phyloP scores from a whole-genome alignment of 2,329 filamentous ascomycete genomes.

The Aureobasidium melanogenum region DNA sequence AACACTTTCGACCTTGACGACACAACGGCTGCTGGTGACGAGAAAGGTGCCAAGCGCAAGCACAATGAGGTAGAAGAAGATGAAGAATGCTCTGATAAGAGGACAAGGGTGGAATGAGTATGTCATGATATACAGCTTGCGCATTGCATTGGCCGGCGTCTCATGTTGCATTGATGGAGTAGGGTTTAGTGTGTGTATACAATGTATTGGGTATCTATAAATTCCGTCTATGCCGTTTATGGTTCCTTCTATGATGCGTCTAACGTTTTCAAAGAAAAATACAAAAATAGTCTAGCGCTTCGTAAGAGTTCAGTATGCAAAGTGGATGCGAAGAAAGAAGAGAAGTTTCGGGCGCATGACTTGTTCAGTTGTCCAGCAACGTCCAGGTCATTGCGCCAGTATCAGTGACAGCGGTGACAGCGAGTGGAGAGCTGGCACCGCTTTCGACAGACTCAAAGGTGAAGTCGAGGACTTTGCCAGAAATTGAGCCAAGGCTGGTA shows the following conservation, averaged over 20 bases:
- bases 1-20: conserved; percentile 20
- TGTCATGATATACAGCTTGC: too few relatives aligned
- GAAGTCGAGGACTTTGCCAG: conserved; percentile 7
- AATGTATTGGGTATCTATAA: not conserved
- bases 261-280: not conserved
- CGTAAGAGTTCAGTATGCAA: not conserved
- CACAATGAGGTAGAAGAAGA: not conserved
- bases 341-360: not conserved
- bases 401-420: not conserved
- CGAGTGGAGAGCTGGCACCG: not conserved
- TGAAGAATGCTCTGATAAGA: not conserved
- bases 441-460: not conserved
- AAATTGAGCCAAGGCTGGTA: conserved; percentile 6
- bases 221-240: not conserved
- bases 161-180: not conserved
- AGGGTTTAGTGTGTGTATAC: not conserved
- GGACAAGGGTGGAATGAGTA: not conserved
- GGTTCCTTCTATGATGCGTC: conserved; percentile 1
- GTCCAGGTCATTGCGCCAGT: not conserved
- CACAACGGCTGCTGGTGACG: not conserved
- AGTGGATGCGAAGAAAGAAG: not conserved
- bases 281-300: not conserved
- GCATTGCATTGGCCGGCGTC: not conserved
- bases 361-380: conserved; percentile 6
- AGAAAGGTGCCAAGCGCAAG: not conserved